These are phyloP conservation scores for Macrolepiota dolichaula DNA, from an alignment of 768 basidiomycete species.

Conservation along the genomic window DNA sequence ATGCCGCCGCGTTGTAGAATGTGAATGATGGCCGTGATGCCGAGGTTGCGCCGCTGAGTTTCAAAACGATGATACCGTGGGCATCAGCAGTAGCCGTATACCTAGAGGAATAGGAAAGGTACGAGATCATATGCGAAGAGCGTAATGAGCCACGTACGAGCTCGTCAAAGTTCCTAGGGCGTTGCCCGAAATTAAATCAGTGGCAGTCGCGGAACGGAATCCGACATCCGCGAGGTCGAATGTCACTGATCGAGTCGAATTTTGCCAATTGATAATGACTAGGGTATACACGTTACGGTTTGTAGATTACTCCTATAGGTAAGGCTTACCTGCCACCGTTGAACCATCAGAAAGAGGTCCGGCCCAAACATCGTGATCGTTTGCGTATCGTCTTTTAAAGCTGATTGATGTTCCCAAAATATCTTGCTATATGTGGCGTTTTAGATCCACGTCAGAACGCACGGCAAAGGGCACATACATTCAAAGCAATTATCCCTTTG, in stretches of 20 bases:
- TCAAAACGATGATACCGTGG: conserved; percentile 33
- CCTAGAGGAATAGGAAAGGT: conserved; percentile 17
- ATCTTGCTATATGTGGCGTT: conserved; percentile 35
- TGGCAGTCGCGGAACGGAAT: conserved; percentile 34
- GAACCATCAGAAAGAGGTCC: conserved; percentile 47
- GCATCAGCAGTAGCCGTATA: conserved; percentile 32
- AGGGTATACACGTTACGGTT: not conserved
- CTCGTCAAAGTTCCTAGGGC: conserved; percentile 32
- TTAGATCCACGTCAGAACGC: not conserved
- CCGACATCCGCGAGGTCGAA: conserved; percentile 42
- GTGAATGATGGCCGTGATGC: conserved; percentile 26
- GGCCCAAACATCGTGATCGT: conserved; percentile 47
- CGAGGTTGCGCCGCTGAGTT: conserved; percentile 27
- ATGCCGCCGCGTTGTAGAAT: conserved; percentile 32
- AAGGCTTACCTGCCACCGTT: conserved; percentile 36
- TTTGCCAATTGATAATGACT: conserved; percentile 48
- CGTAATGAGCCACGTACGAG: conserved; percentile 25
- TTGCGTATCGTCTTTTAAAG: conserved; percentile 45
- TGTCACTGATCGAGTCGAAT: conserved; percentile 32
- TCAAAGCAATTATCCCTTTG: conserved; percentile 38
- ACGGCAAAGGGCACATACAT: conserved; percentile 24
- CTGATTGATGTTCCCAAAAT: conserved; percentile 38
- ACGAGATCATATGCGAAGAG: not conserved
- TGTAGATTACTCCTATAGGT: not conserved
- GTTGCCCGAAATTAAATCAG: conserved; percentile 35